Evolutionary conservation across 805 yeast species (phyloP), one percentile per base, ranked within the genome.

Genomic region (Teunomyces lycoperdinae): DNA sequence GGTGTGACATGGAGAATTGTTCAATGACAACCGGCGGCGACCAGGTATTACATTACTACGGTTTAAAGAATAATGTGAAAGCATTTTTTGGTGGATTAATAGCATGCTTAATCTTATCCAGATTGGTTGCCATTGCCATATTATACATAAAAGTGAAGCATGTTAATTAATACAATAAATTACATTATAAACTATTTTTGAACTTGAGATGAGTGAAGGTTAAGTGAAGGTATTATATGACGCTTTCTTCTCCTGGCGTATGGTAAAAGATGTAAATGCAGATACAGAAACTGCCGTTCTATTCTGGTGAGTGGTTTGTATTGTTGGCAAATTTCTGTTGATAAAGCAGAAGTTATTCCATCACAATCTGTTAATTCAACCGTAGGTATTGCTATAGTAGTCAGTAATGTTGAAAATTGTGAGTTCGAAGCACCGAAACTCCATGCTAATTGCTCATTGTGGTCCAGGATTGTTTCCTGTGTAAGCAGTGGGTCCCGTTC

Each of bases 1-100:
- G 29, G 6, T 63, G 67, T 46, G 33, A 26, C 4, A 53, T 41
- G 4, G 45, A 33, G 2, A 45, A 45, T 7, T 68, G 73, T 47
- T 40, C 57, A 6, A 58, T 72, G 31, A 47, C 53, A n/a, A 51
- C 69, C 1, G 78, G 78, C 1, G 78, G 78, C 2, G 57, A 60
- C 13, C 56, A 53, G 9, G 72, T 72, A 3, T 61, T 73, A 34
- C 58, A 67, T 7, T 56, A 58, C 16, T 71, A 70, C 43, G 55
- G 61, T 3, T 58, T 73, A 46, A 52, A 57, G 13, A 53, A 56
- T 52, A 52, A 62, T 32, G 46, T 68, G 4, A 57, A 62, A 3
- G 62, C 58, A 3, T 60, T 52, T 44, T 59, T 69, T 50, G 73
- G 73, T 1, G 77, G 70, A 0, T 56, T 72, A 11, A 51, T 66